These are phyloP conservation scores for Peronospora farinosa DNA, from an alignment of 352 stramenopile species.

Conservation along the genomic window DNA sequence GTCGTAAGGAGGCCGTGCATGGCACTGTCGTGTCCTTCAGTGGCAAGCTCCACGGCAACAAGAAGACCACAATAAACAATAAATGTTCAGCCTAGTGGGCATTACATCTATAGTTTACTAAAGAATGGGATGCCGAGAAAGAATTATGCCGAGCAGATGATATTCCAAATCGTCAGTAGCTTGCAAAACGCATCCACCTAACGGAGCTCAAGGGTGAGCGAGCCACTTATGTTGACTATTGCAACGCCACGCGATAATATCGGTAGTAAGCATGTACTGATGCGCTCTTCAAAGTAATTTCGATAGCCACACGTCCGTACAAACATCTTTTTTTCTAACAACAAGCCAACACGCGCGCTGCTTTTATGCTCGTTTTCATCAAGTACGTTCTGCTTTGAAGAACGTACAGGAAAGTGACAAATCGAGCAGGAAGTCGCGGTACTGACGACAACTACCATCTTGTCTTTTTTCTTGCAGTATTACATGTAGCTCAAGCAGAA, in stretches of 20 bases:
- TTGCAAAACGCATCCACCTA: no score
- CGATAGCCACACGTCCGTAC: not conserved
- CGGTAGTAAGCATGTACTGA: no score
- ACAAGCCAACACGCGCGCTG: slow-evolving; percentile 7
- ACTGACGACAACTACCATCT: slow-evolving; percentile 21
- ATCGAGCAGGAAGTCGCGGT: slow-evolving; percentile 17
- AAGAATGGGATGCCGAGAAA: no score
- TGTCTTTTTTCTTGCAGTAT: slow-evolving; percentile 15
- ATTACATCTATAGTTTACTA: no score
- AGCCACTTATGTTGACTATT: slow-evolving; percentile 18
- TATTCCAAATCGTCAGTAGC: no score
- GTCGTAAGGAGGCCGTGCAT: slow-evolving; percentile 61
- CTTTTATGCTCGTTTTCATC: slow-evolving; percentile 3
- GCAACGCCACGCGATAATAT: slow-evolving; percentile 2
- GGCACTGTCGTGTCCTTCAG: slow-evolving; percentile 53
- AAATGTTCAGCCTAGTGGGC: no score
- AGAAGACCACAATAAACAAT: slow-evolving; percentile 60
- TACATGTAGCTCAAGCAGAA: not conserved
- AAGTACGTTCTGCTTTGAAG: slow-evolving; percentile 20
- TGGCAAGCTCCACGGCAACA: slow-evolving; percentile 51
- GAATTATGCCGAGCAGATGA: no score
- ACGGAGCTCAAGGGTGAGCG: slow-evolving; percentile 11
- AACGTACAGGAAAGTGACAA: slow-evolving; percentile 12
- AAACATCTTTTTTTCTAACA: not conserved
- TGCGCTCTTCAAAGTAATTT: not conserved